These are phyloP conservation scores for Diospyros kaki DNA, from an alignment of 148 eudicot genomes.

Conservation along the genomic window DNA sequence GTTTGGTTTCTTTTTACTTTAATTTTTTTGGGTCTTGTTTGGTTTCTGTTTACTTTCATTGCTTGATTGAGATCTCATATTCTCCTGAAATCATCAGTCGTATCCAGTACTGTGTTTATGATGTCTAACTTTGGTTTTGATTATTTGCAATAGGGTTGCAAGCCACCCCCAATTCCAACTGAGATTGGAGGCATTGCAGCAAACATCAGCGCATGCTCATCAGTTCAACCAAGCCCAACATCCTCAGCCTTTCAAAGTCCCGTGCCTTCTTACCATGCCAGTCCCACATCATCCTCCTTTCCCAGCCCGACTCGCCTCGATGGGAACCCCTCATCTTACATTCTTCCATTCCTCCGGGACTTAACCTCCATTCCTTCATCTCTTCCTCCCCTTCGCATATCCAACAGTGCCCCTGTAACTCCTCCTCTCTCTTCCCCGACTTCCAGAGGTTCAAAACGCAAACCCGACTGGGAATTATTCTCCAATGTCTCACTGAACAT, in stretches of 20 bases:
- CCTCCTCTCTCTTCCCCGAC: conserved; percentile 93
- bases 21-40: no score
- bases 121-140: conserved; percentile 5
- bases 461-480: conserved; percentile 49
- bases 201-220: conserved; percentile 65
- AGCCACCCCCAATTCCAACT: conserved; percentile 47
- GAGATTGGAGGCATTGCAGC: conserved; percentile 47
- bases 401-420: conserved; percentile 93
- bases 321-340: conserved; percentile 56
- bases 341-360: conserved; percentile 77
- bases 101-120: background rate
- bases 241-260: conserved; percentile 89
- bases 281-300: conserved; percentile 82
- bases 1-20: no score
- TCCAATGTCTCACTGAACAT: conserved; percentile 41
- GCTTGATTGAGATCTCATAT: background rate
- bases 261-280: conserved; percentile 86
- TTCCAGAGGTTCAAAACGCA: conserved; percentile 70
- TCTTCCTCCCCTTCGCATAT: conserved; percentile 76
- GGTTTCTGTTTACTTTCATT: background rate
- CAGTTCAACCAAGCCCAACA: conserved; percentile 75
- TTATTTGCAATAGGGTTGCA: conserved; percentile 57
- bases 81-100: background rate
- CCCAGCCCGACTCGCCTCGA: conserved; percentile 84
- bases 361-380: conserved; percentile 58